Evolutionary conservation across 1,139 yeast species (phyloP).

Genomic region (Magnusiomyces tetraspermus): DNA sequence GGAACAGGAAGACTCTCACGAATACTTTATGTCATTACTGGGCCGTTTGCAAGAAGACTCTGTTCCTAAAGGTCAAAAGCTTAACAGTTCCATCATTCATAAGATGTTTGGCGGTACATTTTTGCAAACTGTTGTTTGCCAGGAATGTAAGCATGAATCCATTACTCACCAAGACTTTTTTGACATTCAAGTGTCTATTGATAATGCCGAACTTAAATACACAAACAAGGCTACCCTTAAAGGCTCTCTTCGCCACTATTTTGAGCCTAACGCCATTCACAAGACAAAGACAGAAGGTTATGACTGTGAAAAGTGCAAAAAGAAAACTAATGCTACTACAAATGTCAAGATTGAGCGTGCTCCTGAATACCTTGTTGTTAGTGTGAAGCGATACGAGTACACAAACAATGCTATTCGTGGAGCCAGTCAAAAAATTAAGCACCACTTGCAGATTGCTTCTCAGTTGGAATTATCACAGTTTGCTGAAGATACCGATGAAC

Average conservation of each 20-base stretch:
- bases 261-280: constrained; percentile 67
- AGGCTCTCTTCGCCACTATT: constrained; percentile 67
- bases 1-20: constrained; percentile 98
- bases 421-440: constrained; percentile 75
- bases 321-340: constrained; percentile 68
- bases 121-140: constrained; percentile 76
- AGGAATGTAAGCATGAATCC: constrained; percentile 69
- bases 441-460: constrained; percentile 72
- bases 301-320: constrained; percentile 78
- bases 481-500: constrained; percentile 35
- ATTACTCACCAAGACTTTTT: constrained; percentile 89
- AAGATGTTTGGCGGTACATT: constrained; percentile 90
- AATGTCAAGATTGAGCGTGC: constrained; percentile 65
- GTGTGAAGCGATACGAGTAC: constrained; percentile 82
- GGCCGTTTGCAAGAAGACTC: constrained; percentile 85
- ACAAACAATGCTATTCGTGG: constrained; percentile 31
- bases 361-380: constrained; percentile 81
- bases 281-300: constrained; percentile 59
- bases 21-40: constrained; percentile 84
- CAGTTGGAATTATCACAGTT: constrained; percentile 63
- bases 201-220: constrained; percentile 38
- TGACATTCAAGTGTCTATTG: constrained; percentile 59
- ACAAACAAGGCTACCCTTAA: constrained; percentile 52
- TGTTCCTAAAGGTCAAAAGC: constrained; percentile 76
- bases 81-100: constrained; percentile 73